phyloP scores from a whole-genome alignment of 441 rosid species.

The Aquilaria agallochum region DNA sequence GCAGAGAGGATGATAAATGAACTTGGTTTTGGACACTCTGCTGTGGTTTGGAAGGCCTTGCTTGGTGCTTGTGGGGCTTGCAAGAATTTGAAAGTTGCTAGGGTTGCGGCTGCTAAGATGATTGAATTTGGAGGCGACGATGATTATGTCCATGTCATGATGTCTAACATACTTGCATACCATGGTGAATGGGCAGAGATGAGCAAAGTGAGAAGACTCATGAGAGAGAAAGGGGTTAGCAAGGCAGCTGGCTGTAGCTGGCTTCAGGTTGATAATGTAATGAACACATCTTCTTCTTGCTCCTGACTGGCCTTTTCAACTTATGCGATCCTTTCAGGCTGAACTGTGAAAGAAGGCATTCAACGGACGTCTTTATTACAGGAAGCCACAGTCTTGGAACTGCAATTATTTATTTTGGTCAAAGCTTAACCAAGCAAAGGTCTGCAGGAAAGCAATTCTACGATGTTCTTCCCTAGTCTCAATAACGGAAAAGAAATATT shows the following conservation, averaged over 20 bases:
- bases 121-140: slow-evolving; percentile 33
- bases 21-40: slow-evolving; percentile 31
- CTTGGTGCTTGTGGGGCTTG: slow-evolving; percentile 47
- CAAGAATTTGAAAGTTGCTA: slow-evolving; percentile 36
- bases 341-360: too few relatives aligned
- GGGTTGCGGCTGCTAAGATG: slow-evolving; percentile 32
- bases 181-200: slow-evolving; percentile 47
- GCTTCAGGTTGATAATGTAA: slow-evolving; percentile 30
- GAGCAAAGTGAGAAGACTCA: slow-evolving; percentile 35
- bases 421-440: too few relatives aligned
- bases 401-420: too few relatives aligned
- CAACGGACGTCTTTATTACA: too few relatives aligned
- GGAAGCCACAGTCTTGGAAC: too few relatives aligned
- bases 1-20: slow-evolving; percentile 32
- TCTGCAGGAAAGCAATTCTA: too few relatives aligned
- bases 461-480: too few relatives aligned
- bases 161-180: slow-evolving; percentile 45
- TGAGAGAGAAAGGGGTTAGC: slow-evolving; percentile 40
- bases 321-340: too few relatives aligned
- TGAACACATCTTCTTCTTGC: neutral
- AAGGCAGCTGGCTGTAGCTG: slow-evolving; percentile 52
- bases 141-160: slow-evolving; percentile 42
- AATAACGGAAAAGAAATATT: too few relatives aligned
- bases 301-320: too few relatives aligned
- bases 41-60: slow-evolving; percentile 48